These are phyloP conservation scores for Rosa persica DNA, from an alignment of 306 rosid genomes.

Conservation along the genomic window DNA sequence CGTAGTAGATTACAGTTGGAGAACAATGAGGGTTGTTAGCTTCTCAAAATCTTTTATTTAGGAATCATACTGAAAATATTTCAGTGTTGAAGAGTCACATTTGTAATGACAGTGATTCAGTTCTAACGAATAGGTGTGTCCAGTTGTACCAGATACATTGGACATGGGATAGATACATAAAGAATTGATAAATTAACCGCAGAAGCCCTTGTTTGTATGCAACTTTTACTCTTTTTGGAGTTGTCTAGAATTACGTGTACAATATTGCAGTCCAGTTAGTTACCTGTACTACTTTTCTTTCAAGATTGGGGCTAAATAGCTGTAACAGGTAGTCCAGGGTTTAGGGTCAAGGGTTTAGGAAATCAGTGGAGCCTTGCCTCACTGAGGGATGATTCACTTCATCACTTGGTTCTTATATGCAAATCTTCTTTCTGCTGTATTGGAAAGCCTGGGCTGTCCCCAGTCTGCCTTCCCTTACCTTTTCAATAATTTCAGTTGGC, in stretches of 20 bases:
- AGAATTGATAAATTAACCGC: too few relatives aligned
- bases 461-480: too few relatives aligned
- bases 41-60: not conserved
- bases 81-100: constrained; percentile 9
- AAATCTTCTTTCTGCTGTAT: too few relatives aligned
- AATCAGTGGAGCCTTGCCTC: not conserved
- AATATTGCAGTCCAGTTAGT: too few relatives aligned
- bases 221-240: too few relatives aligned
- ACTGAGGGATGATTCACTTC: not conserved
- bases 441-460: too few relatives aligned
- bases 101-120: too few relatives aligned
- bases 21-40: not conserved
- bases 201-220: too few relatives aligned
- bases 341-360: not conserved
- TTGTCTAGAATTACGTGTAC: too few relatives aligned
- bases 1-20: not conserved
- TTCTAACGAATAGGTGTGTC: not conserved
- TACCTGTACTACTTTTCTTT: not conserved
- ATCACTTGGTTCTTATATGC: too few relatives aligned
- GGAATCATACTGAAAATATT: constrained; percentile 23
- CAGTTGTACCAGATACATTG: not conserved
- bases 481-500: too few relatives aligned
- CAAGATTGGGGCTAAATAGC: not conserved
- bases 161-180: too few relatives aligned
- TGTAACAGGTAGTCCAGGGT: not conserved